Evolutionary conservation across 2,329 filamentous ascomycete genomes (phyloP).

Genomic region (Didymella segeticola): DNA sequence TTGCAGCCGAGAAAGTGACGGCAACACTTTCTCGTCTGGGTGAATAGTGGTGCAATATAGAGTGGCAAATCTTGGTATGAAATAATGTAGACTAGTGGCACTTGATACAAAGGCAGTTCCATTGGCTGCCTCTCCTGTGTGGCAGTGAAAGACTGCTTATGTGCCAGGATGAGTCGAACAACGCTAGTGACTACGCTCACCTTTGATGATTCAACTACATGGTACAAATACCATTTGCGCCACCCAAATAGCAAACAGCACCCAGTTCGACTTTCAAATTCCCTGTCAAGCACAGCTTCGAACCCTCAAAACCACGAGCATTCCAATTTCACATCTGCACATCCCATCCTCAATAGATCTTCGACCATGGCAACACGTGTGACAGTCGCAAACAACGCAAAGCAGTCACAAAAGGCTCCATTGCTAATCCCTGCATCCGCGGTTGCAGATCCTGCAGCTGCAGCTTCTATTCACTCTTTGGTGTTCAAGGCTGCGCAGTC

Average conservation of each 20-base stretch:
- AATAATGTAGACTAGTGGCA: too few species aligned
- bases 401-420: slow-evolving; percentile 38
- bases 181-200: slow-evolving; percentile 1
- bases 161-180: slow-evolving; percentile 11
- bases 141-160: slow-evolving; percentile 5
- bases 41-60: too few species aligned
- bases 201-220: slow-evolving; percentile 1
- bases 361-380: slow-evolving; percentile 30
- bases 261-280: not conserved
- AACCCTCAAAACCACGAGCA: not conserved
- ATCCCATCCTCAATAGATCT: not conserved
- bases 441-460: slow-evolving; percentile 21
- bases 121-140: not conserved
- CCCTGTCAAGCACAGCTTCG: not conserved
- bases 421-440: slow-evolving; percentile 33
- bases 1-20: too few species aligned
- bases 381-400: slow-evolving; percentile 42
- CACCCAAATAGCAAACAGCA: not conserved
- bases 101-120: too few species aligned
- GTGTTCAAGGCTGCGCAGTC: slow-evolving; percentile 40
- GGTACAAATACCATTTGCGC: slow-evolving; percentile 7
- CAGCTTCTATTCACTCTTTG: slow-evolving; percentile 29
- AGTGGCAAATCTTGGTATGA: too few species aligned
- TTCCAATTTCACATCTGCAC: not conserved
- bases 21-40: too few species aligned